phyloP scores from a whole-genome alignment of 176 grass and related monocot genomes.

The Bolboschoenus planiculmis region DNA sequence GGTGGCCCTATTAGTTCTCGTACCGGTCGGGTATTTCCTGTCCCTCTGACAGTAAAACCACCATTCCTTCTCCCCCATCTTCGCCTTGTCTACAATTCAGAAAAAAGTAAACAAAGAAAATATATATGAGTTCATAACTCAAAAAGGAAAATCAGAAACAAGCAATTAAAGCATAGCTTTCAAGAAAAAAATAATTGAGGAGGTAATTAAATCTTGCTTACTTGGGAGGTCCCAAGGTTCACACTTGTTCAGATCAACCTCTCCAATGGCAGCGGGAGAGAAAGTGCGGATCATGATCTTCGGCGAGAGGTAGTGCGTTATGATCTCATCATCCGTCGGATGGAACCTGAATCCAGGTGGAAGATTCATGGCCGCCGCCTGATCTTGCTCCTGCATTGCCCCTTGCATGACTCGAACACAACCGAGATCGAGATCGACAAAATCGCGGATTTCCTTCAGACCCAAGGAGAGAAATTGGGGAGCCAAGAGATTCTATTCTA shows the following conservation, averaged over 20 bases:
- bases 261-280: conserved; percentile 60
- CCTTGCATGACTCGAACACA: conserved; percentile 13
- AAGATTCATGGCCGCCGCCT: conserved; percentile 43
- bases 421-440: background rate
- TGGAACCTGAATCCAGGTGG: conserved; percentile 96
- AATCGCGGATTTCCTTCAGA: background rate
- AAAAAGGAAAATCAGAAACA: background rate
- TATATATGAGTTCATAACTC: background rate
- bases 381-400: conserved; percentile 45
- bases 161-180: background rate
- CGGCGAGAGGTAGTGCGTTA: conserved; percentile 70
- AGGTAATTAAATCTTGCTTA: background rate
- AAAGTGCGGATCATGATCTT: conserved; percentile 48
- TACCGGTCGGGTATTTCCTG: conserved; percentile 95
- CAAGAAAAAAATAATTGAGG: background rate
- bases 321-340: conserved; percentile 94
- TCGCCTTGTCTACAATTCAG: conserved; percentile 46
- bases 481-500: background rate
- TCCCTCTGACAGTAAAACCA: conserved; percentile 95
- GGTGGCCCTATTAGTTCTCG: conserved; percentile 84
- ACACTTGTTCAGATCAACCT: conserved; percentile 94
- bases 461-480: background rate
- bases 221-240: conserved; percentile 95
- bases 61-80: conserved; percentile 93
- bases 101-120: background rate